These are phyloP conservation scores for Thermothielavioides terrestris DNA, from an alignment of 495 filamentous ascomycete genomes.

Conservation along the genomic window DNA sequence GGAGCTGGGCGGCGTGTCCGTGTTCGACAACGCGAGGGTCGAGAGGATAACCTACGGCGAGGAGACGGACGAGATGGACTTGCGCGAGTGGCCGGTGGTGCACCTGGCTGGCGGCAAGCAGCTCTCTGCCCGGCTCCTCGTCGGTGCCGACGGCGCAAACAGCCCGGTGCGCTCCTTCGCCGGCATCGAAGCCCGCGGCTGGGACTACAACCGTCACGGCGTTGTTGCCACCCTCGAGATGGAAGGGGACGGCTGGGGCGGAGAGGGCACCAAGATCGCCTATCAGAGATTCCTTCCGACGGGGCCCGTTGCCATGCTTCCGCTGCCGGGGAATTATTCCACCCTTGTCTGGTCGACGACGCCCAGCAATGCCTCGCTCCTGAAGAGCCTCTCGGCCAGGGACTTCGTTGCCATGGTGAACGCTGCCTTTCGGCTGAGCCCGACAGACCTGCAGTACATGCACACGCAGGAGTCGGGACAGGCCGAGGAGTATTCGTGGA, in stretches of 20 bases:
- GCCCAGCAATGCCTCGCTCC: constrained; percentile 61
- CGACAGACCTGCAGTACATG: constrained; percentile 77
- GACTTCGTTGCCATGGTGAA: constrained; percentile 87
- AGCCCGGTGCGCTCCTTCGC: constrained; percentile 88
- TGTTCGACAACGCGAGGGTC: constrained; percentile 69
- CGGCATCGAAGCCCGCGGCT: constrained; percentile 73
- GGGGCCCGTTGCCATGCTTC: constrained; percentile 83
- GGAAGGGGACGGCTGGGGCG: constrained; percentile 46
- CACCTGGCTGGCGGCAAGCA: constrained; percentile 51
- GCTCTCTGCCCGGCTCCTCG: constrained; percentile 71
- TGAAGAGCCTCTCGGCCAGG: constrained; percentile 61
- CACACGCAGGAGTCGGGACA: constrained; percentile 53
- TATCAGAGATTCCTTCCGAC: constrained; percentile 95
- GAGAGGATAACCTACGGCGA: constrained; percentile 66
- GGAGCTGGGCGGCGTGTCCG: constrained; percentile 55
- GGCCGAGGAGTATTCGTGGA: constrained; percentile 71
- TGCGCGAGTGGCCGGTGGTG: constrained; percentile 80
- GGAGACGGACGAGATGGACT: constrained; percentile 59
- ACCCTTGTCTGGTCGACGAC: constrained; percentile 93
- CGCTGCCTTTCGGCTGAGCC: constrained; percentile 76
- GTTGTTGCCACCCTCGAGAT: constrained; percentile 82
- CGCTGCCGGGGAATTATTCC: constrained; percentile 70
- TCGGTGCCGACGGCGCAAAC: constrained; percentile 92
- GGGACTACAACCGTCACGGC: constrained; percentile 88
- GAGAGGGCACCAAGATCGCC: constrained; percentile 56